A percentile compares a stretch with the other conserved stretches of the same genome.
Evolutionary conservation across 139 green algal species (phyloP).

Genomic region (Zygnema cylindricum): DNA sequence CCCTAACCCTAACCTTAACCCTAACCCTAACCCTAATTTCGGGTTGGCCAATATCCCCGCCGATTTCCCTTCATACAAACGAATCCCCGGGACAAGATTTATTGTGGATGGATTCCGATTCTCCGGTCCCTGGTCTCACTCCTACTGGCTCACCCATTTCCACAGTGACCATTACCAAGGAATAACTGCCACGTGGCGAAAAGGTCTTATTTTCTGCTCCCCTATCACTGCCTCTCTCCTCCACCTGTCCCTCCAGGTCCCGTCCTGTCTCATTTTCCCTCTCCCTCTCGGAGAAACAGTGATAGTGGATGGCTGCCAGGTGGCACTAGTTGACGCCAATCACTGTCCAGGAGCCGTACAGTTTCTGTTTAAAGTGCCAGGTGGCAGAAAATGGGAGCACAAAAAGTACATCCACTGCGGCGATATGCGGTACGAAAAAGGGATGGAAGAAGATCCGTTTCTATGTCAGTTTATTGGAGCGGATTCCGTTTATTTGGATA

Average conservation of each 20-base stretch:
- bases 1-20: too few species aligned
- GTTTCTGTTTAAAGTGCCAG: conserved; percentile 59
- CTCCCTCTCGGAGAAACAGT: conserved; percentile 28
- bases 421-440: conserved; percentile 41
- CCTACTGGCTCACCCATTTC: conserved; percentile 64
- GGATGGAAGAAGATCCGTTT: conserved; percentile 24
- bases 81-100: conserved; percentile 57
- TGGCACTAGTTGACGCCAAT: conserved; percentile 63
- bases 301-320: conserved; percentile 52
- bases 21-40: neutral
- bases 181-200: conserved; percentile 47
- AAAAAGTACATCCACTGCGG: conserved; percentile 53
- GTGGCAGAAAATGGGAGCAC: conserved; percentile 23
- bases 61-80: conserved; percentile 40
- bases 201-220: conserved; percentile 63
- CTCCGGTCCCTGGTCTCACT: conserved; percentile 43
- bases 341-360: conserved; percentile 62
- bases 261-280: conserved; percentile 22
- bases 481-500: conserved; percentile 61
- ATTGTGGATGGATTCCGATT: conserved; percentile 59
- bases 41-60: conserved; percentile 30
- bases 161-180: conserved; percentile 65
- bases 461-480: conserved; percentile 37
- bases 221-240: conserved; percentile 53
- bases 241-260: conserved; percentile 36